These are phyloP conservation scores for Cyphellophora attinorum DNA, from an alignment of 2,329 filamentous ascomycete species.

Conservation along the genomic window DNA sequence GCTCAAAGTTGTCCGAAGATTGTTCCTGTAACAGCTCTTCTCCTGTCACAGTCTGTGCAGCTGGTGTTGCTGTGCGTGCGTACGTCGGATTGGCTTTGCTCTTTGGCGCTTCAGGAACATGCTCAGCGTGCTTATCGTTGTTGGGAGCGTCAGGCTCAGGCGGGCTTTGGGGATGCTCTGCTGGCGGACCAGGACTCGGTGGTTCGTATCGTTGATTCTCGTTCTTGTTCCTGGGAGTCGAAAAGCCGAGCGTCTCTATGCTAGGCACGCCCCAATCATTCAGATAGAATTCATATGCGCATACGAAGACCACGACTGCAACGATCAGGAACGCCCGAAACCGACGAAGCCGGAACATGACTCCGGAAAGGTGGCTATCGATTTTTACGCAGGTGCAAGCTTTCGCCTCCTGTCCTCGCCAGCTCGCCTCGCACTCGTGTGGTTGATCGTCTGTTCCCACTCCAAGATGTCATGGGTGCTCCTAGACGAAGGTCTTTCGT, in stretches of 20 bases:
- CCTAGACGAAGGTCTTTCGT: too few species aligned
- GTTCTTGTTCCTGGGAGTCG: too few species aligned
- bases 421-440: too few species aligned
- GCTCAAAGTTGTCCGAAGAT: slow-evolving; percentile 15
- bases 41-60: slow-evolving; percentile 5
- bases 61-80: neutral
- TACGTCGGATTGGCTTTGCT: neutral
- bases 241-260: neutral
- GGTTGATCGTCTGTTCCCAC: too few species aligned
- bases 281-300: neutral
- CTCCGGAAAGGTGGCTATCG: too few species aligned
- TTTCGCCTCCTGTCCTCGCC: too few species aligned
- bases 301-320: neutral
- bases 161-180: neutral
- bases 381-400: too few species aligned
- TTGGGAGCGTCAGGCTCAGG: neutral
- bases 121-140: neutral
- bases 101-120: neutral
- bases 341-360: slow-evolving; percentile 1
- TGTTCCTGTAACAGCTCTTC: slow-evolving; percentile 14
- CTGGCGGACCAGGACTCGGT: neutral
- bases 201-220: too few species aligned
- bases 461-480: too few species aligned
- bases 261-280: neutral
- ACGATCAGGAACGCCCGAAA: neutral